These are phyloP conservation scores for Galium porrigens DNA, from an alignment of 305 asterid genomes.

Conservation along the genomic window DNA sequence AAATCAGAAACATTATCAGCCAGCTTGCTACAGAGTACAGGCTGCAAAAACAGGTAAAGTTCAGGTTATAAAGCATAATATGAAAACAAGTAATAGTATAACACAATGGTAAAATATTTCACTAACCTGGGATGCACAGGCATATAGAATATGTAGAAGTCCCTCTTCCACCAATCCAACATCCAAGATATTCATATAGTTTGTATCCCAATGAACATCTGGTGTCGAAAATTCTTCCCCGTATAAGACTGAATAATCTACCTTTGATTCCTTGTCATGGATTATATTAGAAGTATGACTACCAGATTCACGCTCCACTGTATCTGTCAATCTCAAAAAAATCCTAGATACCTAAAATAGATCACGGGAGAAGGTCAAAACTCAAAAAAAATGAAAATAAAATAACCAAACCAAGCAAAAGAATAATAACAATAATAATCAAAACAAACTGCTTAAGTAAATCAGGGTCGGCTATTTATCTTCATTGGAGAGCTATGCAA, in stretches of 20 bases:
- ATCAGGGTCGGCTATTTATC: constrained; percentile 1
- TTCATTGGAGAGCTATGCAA: not conserved
- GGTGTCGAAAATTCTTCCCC: constrained; percentile 68
- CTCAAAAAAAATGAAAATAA: constrained; percentile 6
- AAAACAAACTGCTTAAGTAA: not conserved
- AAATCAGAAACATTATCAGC: constrained; percentile 56
- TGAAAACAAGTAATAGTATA: not conserved
- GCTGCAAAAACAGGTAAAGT: constrained; percentile 37
- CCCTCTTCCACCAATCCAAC: constrained; percentile 79
- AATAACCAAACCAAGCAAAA: constrained; percentile 1
- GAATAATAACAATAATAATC: not conserved
- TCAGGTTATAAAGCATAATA: constrained; percentile 10
- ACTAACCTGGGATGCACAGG: constrained; percentile 86
- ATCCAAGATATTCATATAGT: constrained; percentile 55
- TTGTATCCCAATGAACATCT: constrained; percentile 48
- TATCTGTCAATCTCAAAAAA: constrained; percentile 43
- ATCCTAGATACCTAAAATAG: constrained; percentile 56
- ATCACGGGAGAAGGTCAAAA: constrained; percentile 6
- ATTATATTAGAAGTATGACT: constrained; percentile 25
- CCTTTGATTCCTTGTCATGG: constrained; percentile 38
- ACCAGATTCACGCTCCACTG: constrained; percentile 35
- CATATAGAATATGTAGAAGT: constrained; percentile 76
- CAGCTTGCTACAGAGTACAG: constrained; percentile 69
- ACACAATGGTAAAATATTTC: not conserved
- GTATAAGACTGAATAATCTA: constrained; percentile 60